These are phyloP conservation scores for Fermentozyma sake DNA, from an alignment of 1,139 yeast species.

Conservation along the genomic window DNA sequence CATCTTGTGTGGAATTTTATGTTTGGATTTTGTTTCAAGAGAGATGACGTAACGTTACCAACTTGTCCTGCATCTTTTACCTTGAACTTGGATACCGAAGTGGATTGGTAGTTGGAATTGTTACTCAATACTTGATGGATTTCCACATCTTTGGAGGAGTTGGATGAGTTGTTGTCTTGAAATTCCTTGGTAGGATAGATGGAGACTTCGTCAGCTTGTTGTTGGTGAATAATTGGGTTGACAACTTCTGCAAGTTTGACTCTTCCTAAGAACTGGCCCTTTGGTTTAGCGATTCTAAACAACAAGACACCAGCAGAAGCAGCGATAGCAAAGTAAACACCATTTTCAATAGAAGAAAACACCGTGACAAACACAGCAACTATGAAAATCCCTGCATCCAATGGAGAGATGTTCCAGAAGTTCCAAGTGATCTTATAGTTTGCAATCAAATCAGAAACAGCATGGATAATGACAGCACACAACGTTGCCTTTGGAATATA, in stretches of 20 bases:
- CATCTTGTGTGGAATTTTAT: slow-evolving; percentile 61
- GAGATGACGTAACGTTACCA: slow-evolving; percentile 16
- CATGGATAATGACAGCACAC: slow-evolving; percentile 86
- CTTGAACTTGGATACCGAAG: slow-evolving; percentile 18
- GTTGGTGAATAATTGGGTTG: slow-evolving; percentile 43
- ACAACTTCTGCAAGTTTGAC: slow-evolving; percentile 65
- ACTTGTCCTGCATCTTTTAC: slow-evolving; percentile 11
- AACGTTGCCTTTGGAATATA: slow-evolving; percentile 89
- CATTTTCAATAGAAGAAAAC: slow-evolving; percentile 78
- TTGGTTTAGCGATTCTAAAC: slow-evolving; percentile 73
- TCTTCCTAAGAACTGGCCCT: slow-evolving; percentile 79
- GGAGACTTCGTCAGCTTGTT: slow-evolving; percentile 8
- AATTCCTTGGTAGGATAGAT: slow-evolving; percentile 8
- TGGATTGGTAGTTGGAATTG: slow-evolving; percentile 10
- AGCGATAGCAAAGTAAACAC: slow-evolving; percentile 85
- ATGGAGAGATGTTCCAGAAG: slow-evolving; percentile 72
- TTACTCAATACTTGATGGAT: slow-evolving; percentile 40
- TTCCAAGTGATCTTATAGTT: slow-evolving; percentile 66
- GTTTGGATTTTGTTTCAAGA: slow-evolving; percentile 25
- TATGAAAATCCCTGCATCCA: slow-evolving; percentile 73
- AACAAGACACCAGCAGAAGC: slow-evolving; percentile 76
- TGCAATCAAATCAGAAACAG: slow-evolving; percentile 86
- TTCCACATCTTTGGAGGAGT: slow-evolving; percentile 29
- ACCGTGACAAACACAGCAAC: slow-evolving; percentile 77
- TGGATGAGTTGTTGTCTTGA: slow-evolving; percentile 6